Evolutionary conservation across 2,329 filamentous ascomycete species (phyloP), one percentile per base, ranked within the genome.

Genomic region (Phialophora macrospora): DNA sequence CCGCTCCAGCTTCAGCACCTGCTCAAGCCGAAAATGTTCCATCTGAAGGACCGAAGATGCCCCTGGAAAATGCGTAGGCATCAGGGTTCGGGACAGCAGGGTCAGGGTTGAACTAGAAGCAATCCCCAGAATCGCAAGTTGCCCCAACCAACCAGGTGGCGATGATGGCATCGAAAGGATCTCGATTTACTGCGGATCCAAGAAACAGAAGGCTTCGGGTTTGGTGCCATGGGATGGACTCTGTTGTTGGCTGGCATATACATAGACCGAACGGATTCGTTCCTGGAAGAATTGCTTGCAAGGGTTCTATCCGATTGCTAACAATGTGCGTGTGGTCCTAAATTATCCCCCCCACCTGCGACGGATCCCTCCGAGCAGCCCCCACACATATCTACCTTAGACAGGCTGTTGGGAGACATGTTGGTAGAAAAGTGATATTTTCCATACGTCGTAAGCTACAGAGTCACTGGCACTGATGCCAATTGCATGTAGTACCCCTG

Each of bases 1-100:
- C 67, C 20, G 63, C 67, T 11, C 55, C 64, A 32, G 65, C 65
- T 30, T 41, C 65, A 26, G 54, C 67, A 24, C 52, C 63, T 7
- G 49, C 55, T 6, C 54, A 68, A 52, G 68, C 59, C n/a, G 68
- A 68, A 55, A 65, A 65, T 11, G 55, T 46, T 24, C 57, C 68
- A 17, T 32, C 61, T 14, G 65, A 63, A 9, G 64, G 67, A 55
- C 38, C 48, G 2, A 67, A 67, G 59, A 48, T 67, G 55, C 64
- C 64, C 17, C 20, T 65, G 46, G 28, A 60, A 22, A 48, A 52
- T 30, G 17, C 46, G 28, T 12, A 28, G 20, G 48, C 22, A 49
- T 24, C 46, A 41, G 38, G 14, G 14, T 41, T 41, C 14, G 46
- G 24, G 46, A 49, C 46, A 11, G 22, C 9, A 12, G 48, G 22